A percentile compares a stretch with the other conserved stretches of the same genome.
Conservation (phyloP, 2,329 filamentous ascomycete species). For the Trichoderma arundinaceum region DNA sequence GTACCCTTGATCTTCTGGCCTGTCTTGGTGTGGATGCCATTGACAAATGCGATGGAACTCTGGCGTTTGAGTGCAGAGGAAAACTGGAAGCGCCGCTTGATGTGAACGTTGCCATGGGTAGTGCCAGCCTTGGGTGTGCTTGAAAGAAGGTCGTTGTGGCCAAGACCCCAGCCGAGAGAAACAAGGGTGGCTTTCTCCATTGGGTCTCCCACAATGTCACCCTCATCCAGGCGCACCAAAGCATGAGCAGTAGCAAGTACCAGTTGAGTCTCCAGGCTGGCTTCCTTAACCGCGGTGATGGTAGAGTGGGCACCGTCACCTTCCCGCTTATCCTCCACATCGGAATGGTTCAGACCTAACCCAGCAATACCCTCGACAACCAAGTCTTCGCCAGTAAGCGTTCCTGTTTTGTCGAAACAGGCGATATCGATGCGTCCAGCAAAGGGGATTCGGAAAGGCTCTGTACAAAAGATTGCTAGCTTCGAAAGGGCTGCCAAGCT, state of each 20-base stretch:
- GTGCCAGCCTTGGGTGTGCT: slow-evolving; percentile 55
- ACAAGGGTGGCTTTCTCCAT: slow-evolving; percentile 97
- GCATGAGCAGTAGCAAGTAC: slow-evolving; percentile 95
- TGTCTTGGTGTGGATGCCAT: slow-evolving; percentile 71
- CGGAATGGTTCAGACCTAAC: slow-evolving; percentile 72
- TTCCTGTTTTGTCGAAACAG: slow-evolving; percentile 99
- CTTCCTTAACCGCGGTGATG: slow-evolving; percentile 72
- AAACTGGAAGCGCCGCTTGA: slow-evolving; percentile 97
- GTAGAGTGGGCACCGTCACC: slow-evolving; percentile 82
- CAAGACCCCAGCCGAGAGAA: slow-evolving; percentile 91
- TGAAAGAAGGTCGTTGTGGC: slow-evolving; percentile 81
- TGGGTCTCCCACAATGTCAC: slow-evolving; percentile 94
- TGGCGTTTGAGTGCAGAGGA: slow-evolving; percentile 95
- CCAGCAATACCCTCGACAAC: slow-evolving; percentile 97
- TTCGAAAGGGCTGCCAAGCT: slow-evolving; percentile 93
- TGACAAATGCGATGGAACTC: slow-evolving; percentile 87
- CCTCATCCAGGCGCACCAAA: slow-evolving; percentile 93
- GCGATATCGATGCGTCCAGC: slow-evolving; percentile 94
- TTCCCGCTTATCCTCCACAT: slow-evolving; percentile 69
- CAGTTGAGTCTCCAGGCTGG: slow-evolving; percentile 82
- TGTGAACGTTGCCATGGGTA: slow-evolving; percentile 76
- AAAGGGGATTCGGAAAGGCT: slow-evolving; percentile 97
- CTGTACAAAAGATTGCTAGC: slow-evolving; percentile 97
- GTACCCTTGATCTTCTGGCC: slow-evolving; percentile 81
- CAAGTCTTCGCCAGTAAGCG: slow-evolving; percentile 92